These are phyloP conservation scores for Ulvella scutata DNA, from an alignment of 139 green algal genomes.

Conservation along the genomic window DNA sequence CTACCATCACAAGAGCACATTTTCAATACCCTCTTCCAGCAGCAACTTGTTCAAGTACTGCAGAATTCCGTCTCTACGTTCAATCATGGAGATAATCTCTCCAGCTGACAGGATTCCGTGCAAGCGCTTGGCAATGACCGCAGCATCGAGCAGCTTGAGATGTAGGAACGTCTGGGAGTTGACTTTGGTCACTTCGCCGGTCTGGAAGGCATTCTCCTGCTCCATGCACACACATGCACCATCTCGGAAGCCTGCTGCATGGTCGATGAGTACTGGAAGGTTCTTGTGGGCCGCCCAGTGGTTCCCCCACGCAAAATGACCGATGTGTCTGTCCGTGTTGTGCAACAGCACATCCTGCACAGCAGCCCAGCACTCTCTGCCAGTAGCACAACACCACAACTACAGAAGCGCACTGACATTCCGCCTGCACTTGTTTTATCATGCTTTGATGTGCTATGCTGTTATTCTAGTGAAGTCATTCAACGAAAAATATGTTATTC, in stretches of 20 bases:
- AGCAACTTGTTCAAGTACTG: constrained; percentile 60
- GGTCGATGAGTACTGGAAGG: constrained; percentile 61
- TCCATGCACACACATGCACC: constrained; percentile 25
- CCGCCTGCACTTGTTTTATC: too few relatives aligned
- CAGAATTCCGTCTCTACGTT: constrained; percentile 37
- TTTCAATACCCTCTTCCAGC: constrained; percentile 32
- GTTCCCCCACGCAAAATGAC: constrained; percentile 54
- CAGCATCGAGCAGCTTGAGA: constrained; percentile 42
- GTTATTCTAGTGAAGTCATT: too few relatives aligned
- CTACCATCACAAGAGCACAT: constrained; percentile 23
- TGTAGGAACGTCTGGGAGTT: constrained; percentile 55
- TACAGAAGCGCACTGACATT: too few relatives aligned
- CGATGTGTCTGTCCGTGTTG: constrained; percentile 62
- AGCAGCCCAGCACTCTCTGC: background rate
- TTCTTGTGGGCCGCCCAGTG: constrained; percentile 45
- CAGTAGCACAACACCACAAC: background rate
- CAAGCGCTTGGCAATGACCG: constrained; percentile 24
- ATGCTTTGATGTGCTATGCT: too few relatives aligned
- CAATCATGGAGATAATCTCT: constrained; percentile 41
- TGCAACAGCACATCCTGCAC: constrained; percentile 64
- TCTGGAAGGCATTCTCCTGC: constrained; percentile 69
- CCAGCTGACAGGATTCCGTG: constrained; percentile 12
- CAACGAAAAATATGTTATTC: too few relatives aligned
- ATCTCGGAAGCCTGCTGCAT: constrained; percentile 54
- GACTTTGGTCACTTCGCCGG: constrained; percentile 36